Evolutionary conservation across 495 filamentous ascomycete species (phyloP).

Genomic region (Hyaloscypha bicolor): DNA sequence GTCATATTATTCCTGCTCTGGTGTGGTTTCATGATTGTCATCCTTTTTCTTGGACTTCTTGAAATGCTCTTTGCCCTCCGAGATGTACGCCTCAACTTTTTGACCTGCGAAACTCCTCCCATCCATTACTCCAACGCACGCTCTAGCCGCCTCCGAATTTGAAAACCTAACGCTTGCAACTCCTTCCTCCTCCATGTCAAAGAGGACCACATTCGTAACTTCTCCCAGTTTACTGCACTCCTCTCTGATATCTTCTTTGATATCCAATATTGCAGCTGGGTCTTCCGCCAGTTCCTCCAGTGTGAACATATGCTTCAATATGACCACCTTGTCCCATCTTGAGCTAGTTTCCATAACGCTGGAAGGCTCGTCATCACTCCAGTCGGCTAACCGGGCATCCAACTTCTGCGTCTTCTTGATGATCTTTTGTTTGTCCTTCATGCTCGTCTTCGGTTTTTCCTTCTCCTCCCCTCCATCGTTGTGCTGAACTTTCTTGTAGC

Average conservation of each 20-base stretch:
- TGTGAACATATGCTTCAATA: conserved; percentile 95
- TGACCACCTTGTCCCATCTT: conserved; percentile 76
- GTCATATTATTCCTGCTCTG: conserved; percentile 7
- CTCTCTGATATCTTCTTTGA: conserved; percentile 90
- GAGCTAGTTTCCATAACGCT: conserved; percentile 55
- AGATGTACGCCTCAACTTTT: conserved; percentile 74
- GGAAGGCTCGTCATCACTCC: conserved; percentile 85
- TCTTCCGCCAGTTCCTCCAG: conserved; percentile 84
- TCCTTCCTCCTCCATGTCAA: conserved; percentile 84
- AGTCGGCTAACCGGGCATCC: conserved; percentile 88
- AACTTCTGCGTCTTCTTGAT: conserved; percentile 86
- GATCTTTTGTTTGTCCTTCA: conserved; percentile 80
- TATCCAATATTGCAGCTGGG: conserved; percentile 79
- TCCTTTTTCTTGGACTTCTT: conserved; percentile 62
- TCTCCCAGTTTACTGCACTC: conserved; percentile 85
- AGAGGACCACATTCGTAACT: conserved; percentile 89
- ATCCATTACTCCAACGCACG: conserved; percentile 76
- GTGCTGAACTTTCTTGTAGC: conserved; percentile 72
- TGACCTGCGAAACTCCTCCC: conserved; percentile 69
- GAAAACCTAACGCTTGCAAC: conserved; percentile 82
- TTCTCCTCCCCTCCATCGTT: conserved; percentile 38
- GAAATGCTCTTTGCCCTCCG: conserved; percentile 76
- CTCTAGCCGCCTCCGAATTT: conserved; percentile 66
- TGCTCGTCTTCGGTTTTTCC: conserved; percentile 57
- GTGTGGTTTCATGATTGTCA: conserved; percentile 31